Evolutionary conservation across 805 yeast genomes (phyloP).

Genomic region (Yarrowia alimentaria): DNA sequence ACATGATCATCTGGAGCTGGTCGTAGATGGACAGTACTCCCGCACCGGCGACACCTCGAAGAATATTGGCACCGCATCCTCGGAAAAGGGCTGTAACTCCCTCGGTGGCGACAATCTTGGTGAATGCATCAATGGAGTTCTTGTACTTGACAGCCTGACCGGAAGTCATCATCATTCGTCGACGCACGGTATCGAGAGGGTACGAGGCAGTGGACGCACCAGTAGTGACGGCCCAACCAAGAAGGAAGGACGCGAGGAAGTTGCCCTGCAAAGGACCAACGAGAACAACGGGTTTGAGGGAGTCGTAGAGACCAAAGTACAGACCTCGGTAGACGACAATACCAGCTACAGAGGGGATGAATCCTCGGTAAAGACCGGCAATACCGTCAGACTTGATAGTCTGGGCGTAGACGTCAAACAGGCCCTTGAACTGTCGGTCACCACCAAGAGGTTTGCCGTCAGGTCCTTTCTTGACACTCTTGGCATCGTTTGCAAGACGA

Average conservation of each 20-base stretch:
- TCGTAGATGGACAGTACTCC: too few species aligned
- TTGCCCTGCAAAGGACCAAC: conserved; percentile 93
- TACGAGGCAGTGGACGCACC: conserved; percentile 98
- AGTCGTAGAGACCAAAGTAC: conserved; percentile 97
- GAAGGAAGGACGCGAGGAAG: conserved; percentile 91
- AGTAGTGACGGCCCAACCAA: conserved; percentile 98
- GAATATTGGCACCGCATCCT: too few species aligned
- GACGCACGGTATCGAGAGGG: conserved; percentile 98
- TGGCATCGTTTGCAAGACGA: conserved; percentile 88
- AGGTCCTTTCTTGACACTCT: conserved; percentile 62
- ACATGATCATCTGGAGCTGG: too few species aligned
- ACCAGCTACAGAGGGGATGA: conserved; percentile 97
- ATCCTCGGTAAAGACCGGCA: conserved; percentile 99
- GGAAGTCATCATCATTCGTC: conserved; percentile 99
- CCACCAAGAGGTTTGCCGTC: conserved; percentile 74
- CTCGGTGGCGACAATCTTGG: too few species aligned
- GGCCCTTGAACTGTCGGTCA: conserved; percentile 96
- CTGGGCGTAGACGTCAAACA: conserved; percentile 93
- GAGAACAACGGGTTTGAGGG: conserved; percentile 90
- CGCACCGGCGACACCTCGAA: too few species aligned
- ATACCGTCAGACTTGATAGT: conserved; percentile 93
- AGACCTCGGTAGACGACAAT: conserved; percentile 98
- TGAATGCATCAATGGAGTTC: too few species aligned
- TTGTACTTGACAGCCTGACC: conserved; percentile 98
- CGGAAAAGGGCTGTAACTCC: too few species aligned